Base-by-base conservation (phyloP, 257 asterid genomes). In the Leonotis leonurus region DNA sequence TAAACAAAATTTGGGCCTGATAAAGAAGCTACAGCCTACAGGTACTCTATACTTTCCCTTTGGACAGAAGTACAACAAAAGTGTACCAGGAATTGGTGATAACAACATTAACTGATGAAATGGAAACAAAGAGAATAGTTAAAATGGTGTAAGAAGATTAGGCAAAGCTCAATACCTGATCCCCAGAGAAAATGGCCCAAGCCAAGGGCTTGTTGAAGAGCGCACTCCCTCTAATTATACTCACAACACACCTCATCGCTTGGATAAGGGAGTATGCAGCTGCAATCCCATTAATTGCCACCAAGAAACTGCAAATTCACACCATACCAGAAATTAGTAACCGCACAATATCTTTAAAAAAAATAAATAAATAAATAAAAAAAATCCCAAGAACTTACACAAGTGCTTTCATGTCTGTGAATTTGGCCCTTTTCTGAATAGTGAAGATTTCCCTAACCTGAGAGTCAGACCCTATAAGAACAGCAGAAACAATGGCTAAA, bases 171-270 rank as follows among this genome's bases (percentile, higher is more conserved):
- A 25, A 68, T 69, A 94, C 99, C 96, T 94, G 99, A 73, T 94
- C 99, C 50, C 95, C 96, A 70, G 97, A 90, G 82, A 94, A 94
- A 67, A 94, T 82, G 73, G 75, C 90, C 99, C 97, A 94, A 70
- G 99, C 99, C 77, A 94, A 70, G 56, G 97, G 89, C 73, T 84
- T 94, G 75, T 70, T 87, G 84, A 85, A 90, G 18, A 94, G 84
- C 64, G 81, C 89, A 85, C 73, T 82, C 72, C 99, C 97, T 67
- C 77, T 85, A 37, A 82, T 49, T 88, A 94, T 76, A 75, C 84
- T 79, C 78, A 84, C 70, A 46, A 76, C 77, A 77, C 99, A 94
- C 85, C 99, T 87, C 68, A 87, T 3, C 37, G 77, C 76, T 67
- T 89, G 99, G 59, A 81, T 60, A 58, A 90, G 75, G 26, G 99